phyloP scores from a whole-genome alignment of 129 eudicot genomes.

The Cynara cardunculus region DNA sequence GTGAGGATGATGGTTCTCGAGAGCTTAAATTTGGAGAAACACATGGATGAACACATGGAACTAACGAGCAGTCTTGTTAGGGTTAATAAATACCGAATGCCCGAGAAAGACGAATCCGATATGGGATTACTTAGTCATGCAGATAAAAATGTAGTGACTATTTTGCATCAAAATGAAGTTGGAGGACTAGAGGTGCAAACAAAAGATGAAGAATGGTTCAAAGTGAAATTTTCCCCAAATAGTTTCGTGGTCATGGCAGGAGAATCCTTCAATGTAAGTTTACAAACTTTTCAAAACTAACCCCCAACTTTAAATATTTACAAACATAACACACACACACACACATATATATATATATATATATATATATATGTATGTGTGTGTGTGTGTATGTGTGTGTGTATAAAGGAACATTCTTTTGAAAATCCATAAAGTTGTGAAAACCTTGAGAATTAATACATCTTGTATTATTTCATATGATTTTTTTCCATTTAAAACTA shows the following conservation, averaged over 20 bases:
- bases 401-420: too few species aligned
- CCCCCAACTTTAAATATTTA: neutral
- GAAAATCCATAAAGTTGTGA: too few species aligned
- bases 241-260: slow-evolving; percentile 67
- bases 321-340: neutral
- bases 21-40: slow-evolving; percentile 50
- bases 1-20: slow-evolving; percentile 64
- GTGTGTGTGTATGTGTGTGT: too few species aligned
- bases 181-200: slow-evolving; percentile 53
- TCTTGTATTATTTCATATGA: too few species aligned
- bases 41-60: slow-evolving; percentile 62
- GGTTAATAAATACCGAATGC: slow-evolving; percentile 59
- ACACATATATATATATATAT: neutral
- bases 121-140: slow-evolving; percentile 60
- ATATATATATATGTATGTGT: too few species aligned
- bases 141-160: slow-evolving; percentile 62
- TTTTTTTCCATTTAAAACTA: too few species aligned
- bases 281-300: neutral
- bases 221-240: slow-evolving; percentile 43
- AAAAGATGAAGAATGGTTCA: slow-evolving; percentile 62
- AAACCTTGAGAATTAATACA: too few species aligned
- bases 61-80: slow-evolving; percentile 57
- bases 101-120: slow-evolving; percentile 43
- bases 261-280: slow-evolving; percentile 58
- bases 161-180: slow-evolving; percentile 55